Base-by-base conservation (phyloP, 768 basidiomycete genomes). In the Boletus pseudopeckii region DNA sequence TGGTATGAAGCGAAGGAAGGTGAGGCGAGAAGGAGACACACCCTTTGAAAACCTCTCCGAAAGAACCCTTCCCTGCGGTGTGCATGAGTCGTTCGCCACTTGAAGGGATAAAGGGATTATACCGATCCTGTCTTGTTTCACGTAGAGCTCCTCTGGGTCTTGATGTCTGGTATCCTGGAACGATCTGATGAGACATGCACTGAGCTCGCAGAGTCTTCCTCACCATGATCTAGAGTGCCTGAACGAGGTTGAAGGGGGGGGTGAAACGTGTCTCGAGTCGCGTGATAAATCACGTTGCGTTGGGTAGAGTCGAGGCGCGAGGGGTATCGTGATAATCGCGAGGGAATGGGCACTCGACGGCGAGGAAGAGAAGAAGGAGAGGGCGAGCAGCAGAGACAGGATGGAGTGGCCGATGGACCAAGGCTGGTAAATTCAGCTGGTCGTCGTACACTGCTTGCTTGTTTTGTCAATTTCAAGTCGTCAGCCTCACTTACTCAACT, bases 21-120 rank as follows among this genome's bases (percentile, higher is more conserved):
- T 43, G 53, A 50, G 28, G 45, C 7, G 52, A 37, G 38, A 48
- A 59, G 37, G 45, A 50, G 43, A 65, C 80, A 51, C 53, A 93
- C 94, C 95, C 97, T 74, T 98, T 98, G 77, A 90, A 98, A n/a
- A 98, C 95, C 72, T 98, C 97, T 65, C 96, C 97, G 65, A 99
- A 98, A 6, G 95, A 98, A 32, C 96, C 96, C 72, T 99, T 98
- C 57, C 95, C 96, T 97, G 58, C 22, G 48, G 28, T 43, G 38
- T 44, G 45, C 10, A 37, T 70, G 55, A 64, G 61, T 44, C 33
- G 47, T 52, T 45, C 56, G 58, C n/a, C 51, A 55, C n/a, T 33
- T 45, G 39, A 58, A 50, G 44, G 42, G 46, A 50, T 43, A 41
- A 24, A 8, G 42, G 42, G 53, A 53, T 70, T 78, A 40, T 61